Evolutionary conservation across 2,329 filamentous ascomycete species (phyloP), one percentile per base, ranked within the genome.

Genomic region (Knufia petricola): DNA sequence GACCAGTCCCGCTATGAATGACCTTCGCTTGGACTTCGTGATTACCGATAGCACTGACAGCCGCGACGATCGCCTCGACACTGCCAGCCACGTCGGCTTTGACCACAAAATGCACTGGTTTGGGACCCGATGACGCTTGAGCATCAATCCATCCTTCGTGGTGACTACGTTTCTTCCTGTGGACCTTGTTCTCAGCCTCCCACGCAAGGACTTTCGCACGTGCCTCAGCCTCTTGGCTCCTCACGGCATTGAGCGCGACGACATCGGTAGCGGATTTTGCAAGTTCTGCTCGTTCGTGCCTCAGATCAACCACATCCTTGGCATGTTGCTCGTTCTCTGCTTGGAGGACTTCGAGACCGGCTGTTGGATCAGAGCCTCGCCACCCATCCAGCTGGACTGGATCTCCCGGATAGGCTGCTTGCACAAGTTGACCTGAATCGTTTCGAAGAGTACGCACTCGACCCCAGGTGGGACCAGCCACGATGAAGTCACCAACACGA

Each of bases 301-400:
- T 82, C 60, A 89, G 87, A 1, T 83, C 78, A 1, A 90, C 76
- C 0, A 92, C 90, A 1, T 74, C 76, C 60, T 86, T 86, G 30
- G 88, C 92, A 53, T 78, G 82, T 51, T 80, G 77, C 67, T 96
- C 89, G 56, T 82, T 80, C 0, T 77, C 72, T 1, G 89, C 87
- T 67, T 96, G 85, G 0, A 98, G 73, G 7, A 94, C 83, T 69
- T 87, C 81, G 59, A 94, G 86, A 43, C 94, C 94, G 1, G 92
- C 90, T 20, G 78, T 75, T 1, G 92, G 90, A 55, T 87, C 82
- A 30, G 87, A 85, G 4, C 50, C 57, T 58, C 82, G 82, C 92
- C 92, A 98, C n/a, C 92, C 92, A 53, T 95, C 81, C 17, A 98
- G 79, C 65, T 96, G 87, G 2, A 95, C 85, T 0, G 94, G 88